Base-by-base conservation (phyloP, 208 protist genomes). In the Herpetomonas muscarum region DNA sequence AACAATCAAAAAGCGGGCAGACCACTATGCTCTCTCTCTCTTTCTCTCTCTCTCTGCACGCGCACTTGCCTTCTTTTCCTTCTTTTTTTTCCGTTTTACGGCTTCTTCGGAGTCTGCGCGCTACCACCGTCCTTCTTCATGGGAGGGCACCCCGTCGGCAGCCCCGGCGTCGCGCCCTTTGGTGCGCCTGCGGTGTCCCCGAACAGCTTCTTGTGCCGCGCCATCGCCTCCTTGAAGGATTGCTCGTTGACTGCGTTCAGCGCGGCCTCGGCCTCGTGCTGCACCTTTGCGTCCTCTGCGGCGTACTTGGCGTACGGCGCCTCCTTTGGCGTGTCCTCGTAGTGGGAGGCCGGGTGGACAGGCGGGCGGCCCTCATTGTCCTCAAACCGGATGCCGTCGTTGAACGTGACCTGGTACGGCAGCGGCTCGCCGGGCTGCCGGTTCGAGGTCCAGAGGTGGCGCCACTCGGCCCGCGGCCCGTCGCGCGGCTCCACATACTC, bases 401-500 rank as follows among this genome's bases (percentile, higher is more conserved):
- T 94, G 67, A 92, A 92, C 51, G 87, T 94, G 10, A 89, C 80
- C 55, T 92, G 84, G 59, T 81, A 94, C 19, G 81, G 82, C 42
- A 84, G 64, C 41, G 34, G 56, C 56, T 77, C 82, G 22, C 74
- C 84, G 30, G 77, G 60, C 36, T 55, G 30, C 19, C 81, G 71
- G 65, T 84, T 92, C n/a, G 79, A 87, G 24, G 79, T 87, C 85
- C 87, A 94, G 55, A 94, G 61, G 69, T 94, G 87, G 29, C 87
- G 76, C 87, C 87, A 94, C 67, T 94, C 87, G 31, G 87, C 81
- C 3, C 87, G 84, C 32, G 81, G 81, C 17, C 87, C 87, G 42
- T 94, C 87, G n/a, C 84, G 76, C 46, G 87, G 87, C 82, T 94
- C 84, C 24, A 92, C 87, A 62, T 76, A 91, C 74, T 94, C 84